A percentile compares a stretch with the other conserved stretches of the same genome.
Conservation (phyloP, 108 stramenopile genomes). For the Skeletonema costatum region DNA sequence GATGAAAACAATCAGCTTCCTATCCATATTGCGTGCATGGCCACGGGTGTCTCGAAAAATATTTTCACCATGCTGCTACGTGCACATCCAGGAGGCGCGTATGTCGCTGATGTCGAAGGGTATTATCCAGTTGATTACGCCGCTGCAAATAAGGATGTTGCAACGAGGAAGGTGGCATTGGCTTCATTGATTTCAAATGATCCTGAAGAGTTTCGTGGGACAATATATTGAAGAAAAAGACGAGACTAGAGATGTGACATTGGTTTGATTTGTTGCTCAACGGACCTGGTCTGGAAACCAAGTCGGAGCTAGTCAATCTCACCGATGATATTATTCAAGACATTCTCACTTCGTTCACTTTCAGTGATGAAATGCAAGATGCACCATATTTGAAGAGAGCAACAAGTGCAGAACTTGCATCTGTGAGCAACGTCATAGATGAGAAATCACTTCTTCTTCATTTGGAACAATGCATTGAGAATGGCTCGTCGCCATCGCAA, state of each 20-base stretch:
- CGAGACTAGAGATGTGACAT: background rate
- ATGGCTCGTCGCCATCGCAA: background rate
- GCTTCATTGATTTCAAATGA: constrained; percentile 12
- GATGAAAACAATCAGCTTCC: background rate
- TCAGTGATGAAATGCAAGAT: background rate
- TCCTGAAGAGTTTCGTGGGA: background rate
- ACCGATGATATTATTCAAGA: background rate
- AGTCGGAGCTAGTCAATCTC: background rate
- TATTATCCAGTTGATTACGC: constrained; percentile 16
- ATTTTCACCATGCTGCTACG: constrained; percentile 24
- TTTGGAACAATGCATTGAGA: background rate
- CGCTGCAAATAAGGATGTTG: background rate
- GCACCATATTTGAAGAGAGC: background rate
- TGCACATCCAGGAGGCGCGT: constrained; percentile 27
- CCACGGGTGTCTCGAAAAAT: constrained; percentile 1
- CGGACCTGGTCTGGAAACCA: background rate
- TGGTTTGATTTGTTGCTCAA: background rate
- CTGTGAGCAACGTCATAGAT: background rate
- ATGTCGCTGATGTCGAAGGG: constrained; percentile 13
- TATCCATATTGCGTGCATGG: constrained; percentile 17
- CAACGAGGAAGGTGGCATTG: constrained; percentile 23
- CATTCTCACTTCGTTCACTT: background rate
- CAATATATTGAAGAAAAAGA: background rate
- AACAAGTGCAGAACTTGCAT: background rate
- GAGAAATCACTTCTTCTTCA: background rate